Percentiles rank a stretch among this genome's conserved stretches.
Evolutionary conservation across 306 rosid genomes (phyloP).

Genomic region (Medicago ruthenica): DNA sequence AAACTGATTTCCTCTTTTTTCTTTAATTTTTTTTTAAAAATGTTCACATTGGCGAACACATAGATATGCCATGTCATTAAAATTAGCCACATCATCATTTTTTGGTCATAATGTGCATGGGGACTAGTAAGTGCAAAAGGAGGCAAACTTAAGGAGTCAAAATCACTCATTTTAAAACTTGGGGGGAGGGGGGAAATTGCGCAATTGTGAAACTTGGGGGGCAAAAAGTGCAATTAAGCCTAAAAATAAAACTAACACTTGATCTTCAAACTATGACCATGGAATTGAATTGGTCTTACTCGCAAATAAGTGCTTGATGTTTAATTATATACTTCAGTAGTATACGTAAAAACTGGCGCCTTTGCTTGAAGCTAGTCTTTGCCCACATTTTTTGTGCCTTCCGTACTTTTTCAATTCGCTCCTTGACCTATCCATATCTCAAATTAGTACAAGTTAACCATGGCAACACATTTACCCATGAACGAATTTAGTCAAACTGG

Average conservation of each 20-base stretch:
- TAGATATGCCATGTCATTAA: no score
- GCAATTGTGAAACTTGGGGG: no score
- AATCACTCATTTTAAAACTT: no score
- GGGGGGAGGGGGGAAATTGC: no score
- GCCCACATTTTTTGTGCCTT: constrained; percentile 86
- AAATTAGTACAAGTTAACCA: constrained; percentile 33
- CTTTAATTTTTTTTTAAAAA: no score
- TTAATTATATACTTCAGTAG: constrained; percentile 83
- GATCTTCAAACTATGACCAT: constrained; percentile 34
- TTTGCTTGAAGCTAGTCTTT: constrained; percentile 86
- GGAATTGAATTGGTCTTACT: constrained; percentile 62
- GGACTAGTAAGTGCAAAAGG: no score
- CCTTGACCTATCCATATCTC: constrained; percentile 70
- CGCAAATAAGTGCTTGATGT: constrained; percentile 93
- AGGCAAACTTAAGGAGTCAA: no score
- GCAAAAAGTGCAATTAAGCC: no score
- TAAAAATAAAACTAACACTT: background rate
- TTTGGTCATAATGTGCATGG: no score
- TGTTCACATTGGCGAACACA: no score
- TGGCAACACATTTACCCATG: constrained; percentile 17
- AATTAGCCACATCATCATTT: no score
- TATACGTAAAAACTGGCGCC: constrained; percentile 85
- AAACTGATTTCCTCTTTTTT: no score
- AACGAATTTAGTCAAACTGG: constrained; percentile 31
- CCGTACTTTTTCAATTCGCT: constrained; percentile 78